Percentiles rank a stretch among this genome's conserved stretches.
phyloP scores from a whole-genome alignment of 78 protist genomes.

The Speleostelium caveatum region DNA sequence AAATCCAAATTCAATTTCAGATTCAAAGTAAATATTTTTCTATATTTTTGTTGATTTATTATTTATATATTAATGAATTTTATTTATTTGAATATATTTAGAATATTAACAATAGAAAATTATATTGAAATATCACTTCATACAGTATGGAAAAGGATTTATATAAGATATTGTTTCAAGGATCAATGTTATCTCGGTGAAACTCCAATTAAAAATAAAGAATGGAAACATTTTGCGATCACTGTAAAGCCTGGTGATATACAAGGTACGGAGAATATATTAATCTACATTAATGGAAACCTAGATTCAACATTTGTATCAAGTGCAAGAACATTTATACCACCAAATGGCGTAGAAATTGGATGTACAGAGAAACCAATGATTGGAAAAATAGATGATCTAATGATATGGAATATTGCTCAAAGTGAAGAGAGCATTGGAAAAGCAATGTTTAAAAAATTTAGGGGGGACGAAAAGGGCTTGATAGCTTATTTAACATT shows the following conservation, averaged over 20 bases:
- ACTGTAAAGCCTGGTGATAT: background rate
- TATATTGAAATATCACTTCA: background rate
- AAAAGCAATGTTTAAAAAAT: slow-evolving; percentile 59
- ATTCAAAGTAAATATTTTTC: too few relatives aligned
- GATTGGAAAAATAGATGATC: slow-evolving; percentile 47
- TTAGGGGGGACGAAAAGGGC: slow-evolving; percentile 50
- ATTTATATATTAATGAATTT: too few relatives aligned
- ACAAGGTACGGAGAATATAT: background rate
- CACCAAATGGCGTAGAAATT: background rate
- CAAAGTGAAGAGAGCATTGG: background rate
- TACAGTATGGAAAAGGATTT: slow-evolving; percentile 25
- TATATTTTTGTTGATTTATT: too few relatives aligned
- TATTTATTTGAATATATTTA: too few relatives aligned
- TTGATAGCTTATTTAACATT: slow-evolving; percentile 13
- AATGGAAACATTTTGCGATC: slow-evolving; percentile 53
- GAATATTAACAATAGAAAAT: too few relatives aligned
- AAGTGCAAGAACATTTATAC: background rate
- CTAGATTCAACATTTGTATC: background rate
- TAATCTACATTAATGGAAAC: slow-evolving; percentile 20
- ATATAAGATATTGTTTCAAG: background rate
- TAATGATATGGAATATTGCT: slow-evolving; percentile 14
- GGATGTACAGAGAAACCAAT: slow-evolving; percentile 29
- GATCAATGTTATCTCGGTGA: slow-evolving; percentile 15
- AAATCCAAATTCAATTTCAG: slow-evolving; percentile 5
- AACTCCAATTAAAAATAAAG: background rate